Base-by-base conservation (phyloP, 2,329 filamentous ascomycete species). In the Neonectria neomacrospora region DNA sequence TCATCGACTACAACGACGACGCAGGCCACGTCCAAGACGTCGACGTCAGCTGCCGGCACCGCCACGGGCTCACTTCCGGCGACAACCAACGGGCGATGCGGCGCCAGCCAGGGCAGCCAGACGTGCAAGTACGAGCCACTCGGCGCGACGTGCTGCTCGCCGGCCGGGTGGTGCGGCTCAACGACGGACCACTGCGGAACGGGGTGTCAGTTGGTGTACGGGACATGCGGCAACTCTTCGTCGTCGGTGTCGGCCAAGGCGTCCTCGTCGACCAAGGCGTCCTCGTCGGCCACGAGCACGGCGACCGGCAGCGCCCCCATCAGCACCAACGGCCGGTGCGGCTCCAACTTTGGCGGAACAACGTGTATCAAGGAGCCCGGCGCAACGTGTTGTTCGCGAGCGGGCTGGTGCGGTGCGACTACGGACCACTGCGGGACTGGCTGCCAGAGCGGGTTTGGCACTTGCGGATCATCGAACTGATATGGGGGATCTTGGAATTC, bases 391-490 rank as follows among this genome's bases (percentile, higher is more conserved):
- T 77, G 76, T 53, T 77, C 75, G 1, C 47, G 58, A n/a, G 54
- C 52, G 16, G 74, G 76, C 14, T 78, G 75, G 69, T 82, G 80
- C 67, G 80, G 82, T 44, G 71, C 70, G 20, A 77, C 76, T 2
- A 72, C 71, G n/a, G 78, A 76, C 37, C 78, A 82, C 63, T 82
- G 80, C 67, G 72, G 72, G 28, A 69, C 63, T 1, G 79, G 77
- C 11, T 82, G 80, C 64, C 80, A 81, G 66, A 62, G 71, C 8
- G 69, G 52, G 10, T 78, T 68, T 50, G 77, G 75, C 3, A 73
- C 65, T 1, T 77, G 75, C 37, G 65, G 37, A 3, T 52, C 42
- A 8, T 54, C 37, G 14, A 42, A 63, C 22, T 58, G 32, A 52
- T 58, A 16, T n/a, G 34, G 34, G 34, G 32, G 20, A 39, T 16